Conservation (phyloP, 2,329 filamentous ascomycete species). For the Trichothecium sympodiale region DNA sequence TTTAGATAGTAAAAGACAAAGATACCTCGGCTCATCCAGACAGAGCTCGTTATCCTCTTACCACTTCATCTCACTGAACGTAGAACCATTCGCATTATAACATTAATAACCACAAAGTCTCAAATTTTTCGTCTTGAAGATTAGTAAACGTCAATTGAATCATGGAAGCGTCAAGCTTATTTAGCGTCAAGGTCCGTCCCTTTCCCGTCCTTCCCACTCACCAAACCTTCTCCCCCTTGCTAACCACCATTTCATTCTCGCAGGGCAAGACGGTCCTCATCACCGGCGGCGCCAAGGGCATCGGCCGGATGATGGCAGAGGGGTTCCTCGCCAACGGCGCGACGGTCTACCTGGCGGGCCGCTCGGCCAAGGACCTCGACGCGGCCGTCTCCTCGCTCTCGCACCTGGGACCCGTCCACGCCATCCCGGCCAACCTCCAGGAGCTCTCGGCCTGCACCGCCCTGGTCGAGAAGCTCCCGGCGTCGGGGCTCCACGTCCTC, state of each 20-base stretch:
- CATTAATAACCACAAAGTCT: too few relatives aligned
- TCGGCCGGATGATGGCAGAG: conserved; percentile 57
- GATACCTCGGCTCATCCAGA: too few relatives aligned
- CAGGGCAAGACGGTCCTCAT: conserved; percentile 48
- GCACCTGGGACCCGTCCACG: conserved; percentile 28
- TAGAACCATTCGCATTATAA: too few relatives aligned
- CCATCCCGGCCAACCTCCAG: conserved; percentile 55
- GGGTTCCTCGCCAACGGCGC: conserved; percentile 55
- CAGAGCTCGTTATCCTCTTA: too few relatives aligned
- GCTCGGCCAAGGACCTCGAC: conserved; percentile 47
- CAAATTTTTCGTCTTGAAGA: too few relatives aligned
- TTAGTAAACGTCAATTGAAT: conserved; percentile 4
- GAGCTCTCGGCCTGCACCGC: conserved; percentile 41
- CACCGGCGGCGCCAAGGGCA: conserved; percentile 49
- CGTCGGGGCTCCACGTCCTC: conserved; percentile 44
- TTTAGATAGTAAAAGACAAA: too few relatives aligned
- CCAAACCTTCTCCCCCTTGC: conserved; percentile 1
- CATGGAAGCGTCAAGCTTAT: conserved; percentile 46
- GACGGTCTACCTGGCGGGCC: conserved; percentile 54
- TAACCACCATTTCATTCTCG: conserved; percentile 2
- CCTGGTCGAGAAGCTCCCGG: conserved; percentile 39
- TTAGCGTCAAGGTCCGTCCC: conserved; percentile 44
- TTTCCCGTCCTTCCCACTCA: background rate
- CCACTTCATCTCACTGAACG: too few relatives aligned
- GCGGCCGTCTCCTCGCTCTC: conserved; percentile 45